These are phyloP conservation scores for Populus trichocarpa DNA, from an alignment of 441 rosid genomes.

Conservation along the genomic window DNA sequence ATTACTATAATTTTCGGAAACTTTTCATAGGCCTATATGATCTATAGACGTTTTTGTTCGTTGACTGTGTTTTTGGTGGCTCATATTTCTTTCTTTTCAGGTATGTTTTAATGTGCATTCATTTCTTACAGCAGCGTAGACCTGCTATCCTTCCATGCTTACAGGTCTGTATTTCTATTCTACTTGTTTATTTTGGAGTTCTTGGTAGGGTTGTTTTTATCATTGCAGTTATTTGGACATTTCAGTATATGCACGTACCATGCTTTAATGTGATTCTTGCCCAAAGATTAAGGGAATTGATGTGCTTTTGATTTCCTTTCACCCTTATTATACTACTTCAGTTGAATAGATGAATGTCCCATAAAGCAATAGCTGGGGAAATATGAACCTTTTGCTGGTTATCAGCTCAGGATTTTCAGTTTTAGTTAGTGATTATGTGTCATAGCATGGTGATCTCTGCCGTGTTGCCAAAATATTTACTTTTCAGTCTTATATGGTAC, in stretches of 20 bases:
- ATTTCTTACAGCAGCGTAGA: constrained; percentile 80
- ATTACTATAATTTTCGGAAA: constrained; percentile 7
- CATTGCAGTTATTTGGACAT: not conserved
- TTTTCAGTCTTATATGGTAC: not conserved
- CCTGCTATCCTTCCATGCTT: constrained; percentile 94
- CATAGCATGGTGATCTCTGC: not conserved
- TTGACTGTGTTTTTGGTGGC: not conserved
- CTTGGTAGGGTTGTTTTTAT: not conserved
- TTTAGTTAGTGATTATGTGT: not conserved
- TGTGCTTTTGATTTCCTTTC: not conserved
- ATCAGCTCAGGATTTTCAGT: too few species aligned
- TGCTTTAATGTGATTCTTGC: not conserved
- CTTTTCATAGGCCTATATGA: not conserved
- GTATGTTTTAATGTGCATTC: constrained; percentile 87
- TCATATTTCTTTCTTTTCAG: constrained; percentile 36
- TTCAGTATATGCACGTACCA: not conserved
- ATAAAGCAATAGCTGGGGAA: not conserved
- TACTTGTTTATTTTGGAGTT: not conserved
- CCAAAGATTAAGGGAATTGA: not conserved
- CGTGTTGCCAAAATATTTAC: not conserved
- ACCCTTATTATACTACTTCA: not conserved
- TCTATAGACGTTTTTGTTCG: not conserved
- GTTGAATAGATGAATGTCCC: not conserved
- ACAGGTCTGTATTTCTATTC: constrained; percentile 49
- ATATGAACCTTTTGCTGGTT: not conserved